phyloP scores from a whole-genome alignment of 139 green algal genomes.

The Micractinium conductrix region DNA sequence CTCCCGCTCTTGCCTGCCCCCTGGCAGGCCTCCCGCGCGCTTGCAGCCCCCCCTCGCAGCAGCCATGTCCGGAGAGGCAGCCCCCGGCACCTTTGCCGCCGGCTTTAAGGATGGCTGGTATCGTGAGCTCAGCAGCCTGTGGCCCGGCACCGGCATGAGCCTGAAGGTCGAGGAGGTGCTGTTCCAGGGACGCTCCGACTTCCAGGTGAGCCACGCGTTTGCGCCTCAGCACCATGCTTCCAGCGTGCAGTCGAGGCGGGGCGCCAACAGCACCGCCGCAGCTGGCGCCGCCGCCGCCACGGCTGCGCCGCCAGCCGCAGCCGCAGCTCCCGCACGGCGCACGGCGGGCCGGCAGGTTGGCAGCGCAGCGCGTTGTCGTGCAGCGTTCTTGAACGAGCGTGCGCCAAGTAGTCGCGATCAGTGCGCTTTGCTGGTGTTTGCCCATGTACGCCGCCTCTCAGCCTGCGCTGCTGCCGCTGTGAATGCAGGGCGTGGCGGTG shows the following conservation, averaged over 20 bases:
- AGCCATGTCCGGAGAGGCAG: constrained; percentile 15
- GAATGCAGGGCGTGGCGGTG: constrained; percentile 83
- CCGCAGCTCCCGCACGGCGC: background rate
- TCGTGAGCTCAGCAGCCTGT: constrained; percentile 88
- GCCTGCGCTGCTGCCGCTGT: background rate
- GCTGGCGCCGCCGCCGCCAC: background rate
- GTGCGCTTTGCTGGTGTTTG: background rate
- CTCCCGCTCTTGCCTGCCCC: too few relatives aligned
- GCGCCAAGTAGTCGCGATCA: too few relatives aligned
- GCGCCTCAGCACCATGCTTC: too few relatives aligned
- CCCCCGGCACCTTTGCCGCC: constrained; percentile 45
- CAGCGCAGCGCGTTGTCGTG: too few relatives aligned
- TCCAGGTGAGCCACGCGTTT: too few relatives aligned
- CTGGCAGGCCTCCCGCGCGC: too few relatives aligned
- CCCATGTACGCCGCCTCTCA: background rate
- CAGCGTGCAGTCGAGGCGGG: background rate
- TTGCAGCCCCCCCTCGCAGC: too few relatives aligned
- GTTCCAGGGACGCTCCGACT: constrained; percentile 85
- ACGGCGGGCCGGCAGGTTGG: background rate
- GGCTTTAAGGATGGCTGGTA: constrained; percentile 85
- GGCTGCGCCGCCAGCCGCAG: background rate
- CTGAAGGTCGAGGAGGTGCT: constrained; percentile 93
- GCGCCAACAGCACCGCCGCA: background rate
- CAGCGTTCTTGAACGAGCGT: too few relatives aligned
- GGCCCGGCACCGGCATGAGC: constrained; percentile 92